Conservation (phyloP, 2,329 filamentous ascomycete species). For the Claviceps pusilla region DNA sequence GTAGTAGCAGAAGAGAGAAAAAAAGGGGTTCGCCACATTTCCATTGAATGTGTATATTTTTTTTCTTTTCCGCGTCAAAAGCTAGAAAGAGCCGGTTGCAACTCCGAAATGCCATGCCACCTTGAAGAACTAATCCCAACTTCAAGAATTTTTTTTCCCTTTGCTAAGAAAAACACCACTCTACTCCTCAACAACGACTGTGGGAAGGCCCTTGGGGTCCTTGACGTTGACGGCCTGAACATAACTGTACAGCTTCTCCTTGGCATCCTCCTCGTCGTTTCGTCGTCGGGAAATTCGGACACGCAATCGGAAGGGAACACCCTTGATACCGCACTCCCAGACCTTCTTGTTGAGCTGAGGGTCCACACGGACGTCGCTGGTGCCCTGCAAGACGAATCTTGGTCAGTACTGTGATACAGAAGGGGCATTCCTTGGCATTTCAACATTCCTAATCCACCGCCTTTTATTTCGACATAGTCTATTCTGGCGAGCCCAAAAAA, state of each 20-base stretch:
- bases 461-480: not conserved
- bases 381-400: slow-evolving; percentile 48
- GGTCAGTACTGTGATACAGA: slow-evolving; percentile 9
- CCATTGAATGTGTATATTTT: not conserved
- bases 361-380: slow-evolving; percentile 92
- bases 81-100: slow-evolving; percentile 30
- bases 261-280: slow-evolving; percentile 99
- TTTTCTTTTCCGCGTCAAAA: slow-evolving; percentile 25
- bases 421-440: not conserved
- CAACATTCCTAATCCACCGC: too few species aligned
- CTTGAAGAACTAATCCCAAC: slow-evolving; percentile 27
- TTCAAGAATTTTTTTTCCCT: slow-evolving; percentile 14
- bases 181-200: slow-evolving; percentile 70
- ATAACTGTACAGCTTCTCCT: slow-evolving; percentile 99
- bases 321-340: slow-evolving; percentile 98
- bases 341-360: slow-evolving; percentile 99
- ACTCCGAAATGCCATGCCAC: slow-evolving; percentile 31
- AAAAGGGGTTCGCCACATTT: slow-evolving; percentile 20
- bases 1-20: slow-evolving; percentile 4
- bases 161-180: slow-evolving; percentile 12
- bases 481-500: not conserved
- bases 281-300: slow-evolving; percentile 98
- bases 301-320: slow-evolving; percentile 90
- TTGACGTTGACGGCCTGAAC: slow-evolving; percentile 99
- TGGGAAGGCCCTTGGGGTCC: slow-evolving; percentile 95